Conservation (phyloP, 768 basidiomycete genomes). For the Suillus cothurnatus region DNA sequence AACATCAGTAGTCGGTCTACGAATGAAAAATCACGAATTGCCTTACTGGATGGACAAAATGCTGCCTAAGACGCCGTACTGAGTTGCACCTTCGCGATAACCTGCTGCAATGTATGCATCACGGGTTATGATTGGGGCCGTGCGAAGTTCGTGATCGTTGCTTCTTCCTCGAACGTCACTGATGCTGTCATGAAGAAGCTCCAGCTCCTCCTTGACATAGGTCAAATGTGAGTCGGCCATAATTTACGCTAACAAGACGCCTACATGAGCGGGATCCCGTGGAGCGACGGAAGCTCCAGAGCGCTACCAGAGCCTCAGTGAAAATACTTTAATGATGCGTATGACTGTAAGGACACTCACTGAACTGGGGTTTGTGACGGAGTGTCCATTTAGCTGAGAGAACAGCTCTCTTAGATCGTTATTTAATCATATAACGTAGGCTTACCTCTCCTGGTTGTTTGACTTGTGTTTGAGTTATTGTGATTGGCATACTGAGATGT, state of each 20-base stretch:
- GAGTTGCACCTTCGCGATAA: conserved; percentile 39
- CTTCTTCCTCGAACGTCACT: conserved; percentile 25
- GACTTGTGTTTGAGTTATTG: neutral
- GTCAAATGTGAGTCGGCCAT: neutral
- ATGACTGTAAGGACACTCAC: neutral
- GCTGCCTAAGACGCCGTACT: conserved; percentile 67
- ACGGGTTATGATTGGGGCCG: conserved; percentile 54
- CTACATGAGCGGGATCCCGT: conserved; percentile 21
- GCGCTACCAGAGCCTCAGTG: neutral
- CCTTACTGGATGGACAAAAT: conserved; percentile 47
- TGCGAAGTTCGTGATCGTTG: conserved; percentile 36
- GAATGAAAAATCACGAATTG: neutral
- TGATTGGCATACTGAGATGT: neutral
- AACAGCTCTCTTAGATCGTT: neutral
- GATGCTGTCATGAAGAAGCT: conserved; percentile 30
- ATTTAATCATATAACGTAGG: neutral
- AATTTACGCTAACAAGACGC: conserved; percentile 4
- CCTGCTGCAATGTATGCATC: conserved; percentile 45
- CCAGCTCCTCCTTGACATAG: conserved; percentile 31
- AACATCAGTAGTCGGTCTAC: neutral
- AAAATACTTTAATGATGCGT: neutral
- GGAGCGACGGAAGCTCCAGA: neutral
- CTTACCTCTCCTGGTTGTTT: neutral
- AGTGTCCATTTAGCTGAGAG: neutral
- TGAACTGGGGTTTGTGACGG: neutral